Conservation (phyloP, 345 rosid genomes). For the Cardamine chenopodiifolia region DNA sequence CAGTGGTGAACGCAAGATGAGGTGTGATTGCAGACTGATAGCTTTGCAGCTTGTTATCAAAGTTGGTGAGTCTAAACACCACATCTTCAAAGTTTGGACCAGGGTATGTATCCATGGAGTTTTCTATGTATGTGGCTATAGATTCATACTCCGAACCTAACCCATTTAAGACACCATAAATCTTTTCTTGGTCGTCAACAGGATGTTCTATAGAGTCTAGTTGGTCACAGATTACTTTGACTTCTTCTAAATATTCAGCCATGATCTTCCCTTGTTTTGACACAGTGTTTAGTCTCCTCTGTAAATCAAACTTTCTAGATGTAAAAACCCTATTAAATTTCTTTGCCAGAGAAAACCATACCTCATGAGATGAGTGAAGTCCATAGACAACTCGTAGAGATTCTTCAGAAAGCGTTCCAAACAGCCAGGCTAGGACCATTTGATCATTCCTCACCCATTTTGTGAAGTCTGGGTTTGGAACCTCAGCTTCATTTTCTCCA, state of each 20-base stretch:
- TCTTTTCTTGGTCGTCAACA: neutral
- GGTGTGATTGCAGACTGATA: neutral
- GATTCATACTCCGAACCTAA: neutral
- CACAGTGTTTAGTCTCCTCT: neutral
- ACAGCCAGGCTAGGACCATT: too few species aligned
- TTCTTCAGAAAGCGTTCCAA: too few species aligned
- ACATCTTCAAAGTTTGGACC: neutral
- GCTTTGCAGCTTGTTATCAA: rapidly evolving
- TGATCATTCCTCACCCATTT: too few species aligned
- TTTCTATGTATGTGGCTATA: neutral
- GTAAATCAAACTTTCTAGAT: rapidly evolving
- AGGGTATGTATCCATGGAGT: neutral
- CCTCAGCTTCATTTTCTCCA: too few species aligned
- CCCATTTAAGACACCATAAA: neutral
- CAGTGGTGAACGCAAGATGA: neutral
- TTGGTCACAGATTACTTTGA: too few species aligned
- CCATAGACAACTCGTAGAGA: too few species aligned
- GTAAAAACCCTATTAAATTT: neutral
- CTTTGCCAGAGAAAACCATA: neutral
- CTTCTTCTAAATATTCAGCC: neutral
- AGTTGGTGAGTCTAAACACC: neutral
- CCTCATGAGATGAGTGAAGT: neutral
- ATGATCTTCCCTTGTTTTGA: neutral
- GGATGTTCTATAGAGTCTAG: neutral
- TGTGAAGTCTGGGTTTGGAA: too few species aligned